Evolutionary conservation across 2,329 filamentous ascomycete genomes (phyloP), one percentile per base, ranked within the genome.

Genomic region (Moelleriella libera): DNA sequence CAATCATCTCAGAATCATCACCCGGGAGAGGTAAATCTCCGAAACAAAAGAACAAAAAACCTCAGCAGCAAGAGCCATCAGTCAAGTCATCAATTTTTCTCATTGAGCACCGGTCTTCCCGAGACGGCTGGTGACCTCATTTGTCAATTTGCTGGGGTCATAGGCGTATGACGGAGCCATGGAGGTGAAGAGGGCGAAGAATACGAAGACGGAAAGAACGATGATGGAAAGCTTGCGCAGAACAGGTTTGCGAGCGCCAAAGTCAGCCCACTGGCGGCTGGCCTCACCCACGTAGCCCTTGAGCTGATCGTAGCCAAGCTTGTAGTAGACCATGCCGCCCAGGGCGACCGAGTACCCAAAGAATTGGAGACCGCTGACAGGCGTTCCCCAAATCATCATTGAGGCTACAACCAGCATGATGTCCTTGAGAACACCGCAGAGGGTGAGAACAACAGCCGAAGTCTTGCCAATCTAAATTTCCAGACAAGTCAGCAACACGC

Each of bases 401-500:
- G 84, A 88, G 43, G 83, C 83, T 47, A 73, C 70, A 50, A 92
- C 86, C 45, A 92, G 82, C 58, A 92, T 76, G 50, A 92, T 86
- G 65, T 92, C 86, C 75, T 90, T 92, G 53, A 92, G 79, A 40
- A 92, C 85, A 70, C 86, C 86, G 61, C 84, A 90, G 44, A 92
- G 82, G 32, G 87, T 92, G 59, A 92, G 82, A 57, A 90, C 83
- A 47, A 92, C 82, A 46, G 85, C 86, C 1, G 85, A 90, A 12
- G 86, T 90, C 72, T 85, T 89, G 70, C 86, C 86, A 61, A 92
- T 90, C 85, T 89, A 54, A 7, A 43, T 10, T 8, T 6, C 40
- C 43, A 34, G 6, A 6, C 14, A 41, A 1, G 8, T 30, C n/a
- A 28, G 11, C 12, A 40, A 10, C 44, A 45, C 7, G 21, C 21